Evolutionary conservation across 345 rosid genomes (phyloP).

Genomic region (Moricandia arvensis): DNA sequence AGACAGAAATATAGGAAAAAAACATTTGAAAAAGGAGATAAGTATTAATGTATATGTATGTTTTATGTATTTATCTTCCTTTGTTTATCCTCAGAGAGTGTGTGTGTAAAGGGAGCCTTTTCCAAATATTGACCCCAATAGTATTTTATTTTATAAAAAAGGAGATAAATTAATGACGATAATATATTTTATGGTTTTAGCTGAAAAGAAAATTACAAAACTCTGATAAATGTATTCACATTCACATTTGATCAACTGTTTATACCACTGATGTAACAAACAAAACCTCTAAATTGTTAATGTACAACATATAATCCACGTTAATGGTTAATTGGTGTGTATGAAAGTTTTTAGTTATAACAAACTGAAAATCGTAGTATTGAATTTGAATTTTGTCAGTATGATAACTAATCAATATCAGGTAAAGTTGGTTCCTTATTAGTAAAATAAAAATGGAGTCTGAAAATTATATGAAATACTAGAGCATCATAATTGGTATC

Average conservation of each 20-base stretch:
- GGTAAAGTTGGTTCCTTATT: too few relatives aligned
- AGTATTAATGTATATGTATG: conserved; percentile 10
- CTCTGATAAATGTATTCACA: background rate
- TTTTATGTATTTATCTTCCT: conserved; percentile 13
- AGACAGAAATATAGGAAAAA: background rate
- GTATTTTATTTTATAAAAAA: background rate
- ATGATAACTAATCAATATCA: too few relatives aligned
- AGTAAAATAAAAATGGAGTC: too few relatives aligned
- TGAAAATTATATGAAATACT: too few relatives aligned
- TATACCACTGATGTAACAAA: background rate
- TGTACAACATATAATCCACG: too few relatives aligned
- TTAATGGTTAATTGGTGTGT: too few relatives aligned
- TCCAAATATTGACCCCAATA: background rate
- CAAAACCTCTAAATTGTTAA: background rate
- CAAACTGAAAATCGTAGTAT: too few relatives aligned
- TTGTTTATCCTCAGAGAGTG: background rate
- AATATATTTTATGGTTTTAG: background rate
- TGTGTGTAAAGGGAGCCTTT: conserved; percentile 7
- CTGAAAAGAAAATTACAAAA: background rate
- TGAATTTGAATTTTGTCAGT: too few relatives aligned
- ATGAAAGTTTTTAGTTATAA: too few relatives aligned
- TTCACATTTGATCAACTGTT: background rate
- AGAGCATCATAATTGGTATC: too few relatives aligned
- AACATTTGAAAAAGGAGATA: conserved; percentile 1
- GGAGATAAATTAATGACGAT: background rate